These are phyloP conservation scores for Jackrogersella multiformis DNA, from an alignment of 495 filamentous ascomycete genomes.

Conservation along the genomic window DNA sequence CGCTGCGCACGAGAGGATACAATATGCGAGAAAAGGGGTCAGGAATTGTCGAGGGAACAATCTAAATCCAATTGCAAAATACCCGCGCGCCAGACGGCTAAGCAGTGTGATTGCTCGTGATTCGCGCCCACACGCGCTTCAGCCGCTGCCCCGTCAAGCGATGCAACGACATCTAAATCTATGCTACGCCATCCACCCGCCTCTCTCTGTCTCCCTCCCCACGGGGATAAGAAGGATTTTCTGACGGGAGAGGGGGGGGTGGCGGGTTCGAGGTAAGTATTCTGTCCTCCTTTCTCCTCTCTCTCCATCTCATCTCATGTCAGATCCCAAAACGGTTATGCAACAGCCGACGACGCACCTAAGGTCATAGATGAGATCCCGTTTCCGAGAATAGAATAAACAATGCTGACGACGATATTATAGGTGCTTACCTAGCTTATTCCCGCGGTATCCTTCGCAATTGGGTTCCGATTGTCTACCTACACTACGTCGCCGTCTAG, in stretches of 20 bases:
- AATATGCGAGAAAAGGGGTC: slow-evolving; percentile 11
- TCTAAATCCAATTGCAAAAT: slow-evolving; percentile 12
- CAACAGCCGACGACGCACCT: slow-evolving; percentile 26
- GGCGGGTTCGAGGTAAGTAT: neutral
- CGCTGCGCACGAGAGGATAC: slow-evolving; percentile 13
- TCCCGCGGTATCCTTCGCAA: neutral
- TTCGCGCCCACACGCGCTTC: slow-evolving; percentile 44
- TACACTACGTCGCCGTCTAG: neutral
- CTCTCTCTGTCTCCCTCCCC: slow-evolving; percentile 8
- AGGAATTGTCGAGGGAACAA: neutral
- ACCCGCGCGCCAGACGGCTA: slow-evolving; percentile 50
- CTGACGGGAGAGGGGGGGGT: too few relatives aligned
- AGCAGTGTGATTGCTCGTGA: slow-evolving; percentile 24
- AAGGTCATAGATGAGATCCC: slow-evolving; percentile 8
- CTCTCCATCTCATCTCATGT: slow-evolving; percentile 9
- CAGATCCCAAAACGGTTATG: slow-evolving; percentile 27
- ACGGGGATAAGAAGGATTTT: slow-evolving; percentile 19
- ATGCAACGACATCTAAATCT: slow-evolving; percentile 25
- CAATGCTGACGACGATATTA: slow-evolving; percentile 2
- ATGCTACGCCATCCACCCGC: slow-evolving; percentile 13
- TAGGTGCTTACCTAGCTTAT: slow-evolving; percentile 3
- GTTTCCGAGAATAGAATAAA: slow-evolving; percentile 32
- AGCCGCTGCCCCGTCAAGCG: slow-evolving; percentile 31
- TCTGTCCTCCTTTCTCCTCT: neutral
- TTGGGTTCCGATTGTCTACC: too few relatives aligned